Conservation (phyloP, 2,329 filamentous ascomycete species). For the Nigrospora osmanthi region DNA sequence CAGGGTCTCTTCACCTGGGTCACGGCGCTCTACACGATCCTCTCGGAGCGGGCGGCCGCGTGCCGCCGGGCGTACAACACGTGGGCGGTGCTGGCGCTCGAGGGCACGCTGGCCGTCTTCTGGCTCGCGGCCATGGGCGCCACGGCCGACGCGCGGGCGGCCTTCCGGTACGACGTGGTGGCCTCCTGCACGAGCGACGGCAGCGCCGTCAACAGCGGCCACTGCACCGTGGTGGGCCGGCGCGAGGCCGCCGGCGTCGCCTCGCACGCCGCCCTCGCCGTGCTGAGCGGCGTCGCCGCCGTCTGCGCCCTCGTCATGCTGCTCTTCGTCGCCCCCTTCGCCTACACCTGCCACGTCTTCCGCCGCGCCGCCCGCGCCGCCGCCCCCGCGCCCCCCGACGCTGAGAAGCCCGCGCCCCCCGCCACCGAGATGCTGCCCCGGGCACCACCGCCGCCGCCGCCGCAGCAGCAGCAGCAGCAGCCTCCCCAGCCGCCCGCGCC, state of each 20-base stretch:
- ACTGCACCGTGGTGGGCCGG: conserved; percentile 22
- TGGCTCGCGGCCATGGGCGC: conserved; percentile 37
- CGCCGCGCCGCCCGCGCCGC: conserved; percentile 13
- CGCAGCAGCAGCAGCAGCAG: conserved; percentile 10
- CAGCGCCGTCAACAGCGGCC: conserved; percentile 28
- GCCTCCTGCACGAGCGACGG: conserved; percentile 27
- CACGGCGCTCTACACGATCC: conserved; percentile 30
- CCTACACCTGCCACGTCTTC: conserved; percentile 22
- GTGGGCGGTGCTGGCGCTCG: conserved; percentile 33
- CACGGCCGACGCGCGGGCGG: conserved; percentile 28
- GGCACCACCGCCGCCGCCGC: conserved; percentile 2
- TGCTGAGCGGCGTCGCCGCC: conserved; percentile 32
- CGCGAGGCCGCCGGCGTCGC: conserved; percentile 23
- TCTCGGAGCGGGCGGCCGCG: conserved; percentile 29
- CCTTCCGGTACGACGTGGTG: conserved; percentile 23
- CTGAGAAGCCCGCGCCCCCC: conserved; percentile 12
- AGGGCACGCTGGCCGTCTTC: conserved; percentile 34
- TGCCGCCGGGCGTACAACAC: conserved; percentile 32
- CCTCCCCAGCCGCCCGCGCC: background rate
- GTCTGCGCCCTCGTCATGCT: conserved; percentile 30
- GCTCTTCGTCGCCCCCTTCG: conserved; percentile 20
- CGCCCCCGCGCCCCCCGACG: conserved; percentile 5
- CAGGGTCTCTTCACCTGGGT: conserved; percentile 39
- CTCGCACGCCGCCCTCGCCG: conserved; percentile 22
- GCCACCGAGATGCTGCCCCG: conserved; percentile 2